These are phyloP conservation scores for Boletus subparvulus DNA, from an alignment of 768 basidiomycete genomes.

Conservation along the genomic window DNA sequence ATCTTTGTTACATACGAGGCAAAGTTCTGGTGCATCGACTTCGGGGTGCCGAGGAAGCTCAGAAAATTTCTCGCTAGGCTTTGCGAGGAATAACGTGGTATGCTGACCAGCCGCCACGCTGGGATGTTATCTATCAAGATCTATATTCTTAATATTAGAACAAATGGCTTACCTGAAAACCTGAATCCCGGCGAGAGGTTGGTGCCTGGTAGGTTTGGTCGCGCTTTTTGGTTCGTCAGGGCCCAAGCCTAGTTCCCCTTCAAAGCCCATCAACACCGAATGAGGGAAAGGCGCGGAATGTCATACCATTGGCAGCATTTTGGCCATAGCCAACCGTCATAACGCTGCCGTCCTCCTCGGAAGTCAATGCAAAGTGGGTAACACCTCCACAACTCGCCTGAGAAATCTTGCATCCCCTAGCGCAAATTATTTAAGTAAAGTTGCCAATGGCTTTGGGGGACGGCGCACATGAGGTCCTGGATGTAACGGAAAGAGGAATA, in stretches of 20 bases:
- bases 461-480: constrained; percentile 76
- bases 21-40: constrained; percentile 62
- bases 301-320: constrained; percentile 76
- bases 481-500: constrained; percentile 86
- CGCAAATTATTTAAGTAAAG: constrained; percentile 1
- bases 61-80: constrained; percentile 68
- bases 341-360: constrained; percentile 68
- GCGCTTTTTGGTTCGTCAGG: constrained; percentile 81
- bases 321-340: constrained; percentile 90
- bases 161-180: constrained; percentile 61
- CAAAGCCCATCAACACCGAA: neutral
- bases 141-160: neutral
- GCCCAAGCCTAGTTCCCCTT: constrained; percentile 81
- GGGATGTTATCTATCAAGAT: constrained; percentile 5
- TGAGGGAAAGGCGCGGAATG: neutral
- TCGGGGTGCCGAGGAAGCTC: constrained; percentile 85
- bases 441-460: neutral
- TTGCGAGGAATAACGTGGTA: constrained; percentile 80
- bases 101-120: constrained; percentile 87
- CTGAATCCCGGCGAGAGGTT: constrained; percentile 74
- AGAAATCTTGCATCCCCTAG: constrained; percentile 76
- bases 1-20: constrained; percentile 70
- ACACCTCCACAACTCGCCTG: constrained; percentile 79
- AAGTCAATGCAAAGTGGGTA: constrained; percentile 79
- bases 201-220: constrained; percentile 74